Evolutionary conservation across 805 yeast species (phyloP).

Genomic region (Hanseniaspora pseudoguilliermondii): DNA sequence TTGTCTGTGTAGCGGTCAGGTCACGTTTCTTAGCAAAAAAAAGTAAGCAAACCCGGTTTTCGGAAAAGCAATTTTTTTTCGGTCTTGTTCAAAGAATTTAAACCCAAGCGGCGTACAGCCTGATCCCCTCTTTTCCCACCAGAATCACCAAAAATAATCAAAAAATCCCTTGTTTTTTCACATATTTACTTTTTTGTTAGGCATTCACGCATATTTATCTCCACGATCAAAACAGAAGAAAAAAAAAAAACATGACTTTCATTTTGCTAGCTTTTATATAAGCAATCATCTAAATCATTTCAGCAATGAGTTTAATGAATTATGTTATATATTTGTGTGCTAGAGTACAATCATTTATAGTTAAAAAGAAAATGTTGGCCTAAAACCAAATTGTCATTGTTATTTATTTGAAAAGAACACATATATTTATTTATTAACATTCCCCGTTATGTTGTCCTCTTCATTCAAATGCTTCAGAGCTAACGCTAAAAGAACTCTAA

Average conservation of each 20-base stretch:
- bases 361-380: too few relatives aligned
- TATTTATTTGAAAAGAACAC: neutral
- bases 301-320: too few relatives aligned
- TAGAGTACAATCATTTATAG: too few relatives aligned
- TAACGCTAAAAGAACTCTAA: slow-evolving; percentile 29
- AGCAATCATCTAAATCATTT: neutral
- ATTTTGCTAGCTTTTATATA: neutral
- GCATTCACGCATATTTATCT: too few relatives aligned
- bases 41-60: neutral
- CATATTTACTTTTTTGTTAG: too few relatives aligned
- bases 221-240: neutral
- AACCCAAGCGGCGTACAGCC: neutral
- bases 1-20: neutral
- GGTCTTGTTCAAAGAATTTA: neutral
- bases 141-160: neutral
- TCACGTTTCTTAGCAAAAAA: neutral
- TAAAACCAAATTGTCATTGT: neutral
- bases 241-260: neutral
- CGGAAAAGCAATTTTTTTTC: neutral
- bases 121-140: neutral
- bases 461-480: slow-evolving; percentile 30
- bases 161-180: too few relatives aligned
- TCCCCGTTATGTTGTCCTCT: slow-evolving; percentile 24
- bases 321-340: too few relatives aligned
- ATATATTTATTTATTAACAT: neutral